phyloP scores from a whole-genome alignment of 2,329 filamentous ascomycete species.

The Simplicillium sp. region DNA sequence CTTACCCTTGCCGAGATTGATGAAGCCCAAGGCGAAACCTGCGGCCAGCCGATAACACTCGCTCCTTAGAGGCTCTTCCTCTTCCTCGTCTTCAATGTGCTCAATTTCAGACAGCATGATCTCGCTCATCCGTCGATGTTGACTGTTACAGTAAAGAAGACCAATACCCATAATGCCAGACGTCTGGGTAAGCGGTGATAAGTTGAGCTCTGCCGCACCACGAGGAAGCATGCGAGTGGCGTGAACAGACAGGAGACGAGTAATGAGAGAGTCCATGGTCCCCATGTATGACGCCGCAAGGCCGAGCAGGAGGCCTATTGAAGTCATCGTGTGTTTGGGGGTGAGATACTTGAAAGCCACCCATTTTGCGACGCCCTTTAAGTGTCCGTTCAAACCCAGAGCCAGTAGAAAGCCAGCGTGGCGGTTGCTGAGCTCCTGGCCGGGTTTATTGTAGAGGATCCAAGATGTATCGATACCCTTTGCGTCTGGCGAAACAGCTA shows the following conservation, averaged over 20 bases:
- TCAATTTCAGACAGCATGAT: slow-evolving; percentile 98
- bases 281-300: slow-evolving; percentile 90
- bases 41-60: slow-evolving; percentile 95
- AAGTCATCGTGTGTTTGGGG: slow-evolving; percentile 98
- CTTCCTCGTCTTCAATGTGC: slow-evolving; percentile 68
- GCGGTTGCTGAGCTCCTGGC: slow-evolving; percentile 80
- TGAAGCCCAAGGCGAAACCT: slow-evolving; percentile 85
- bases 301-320: slow-evolving; percentile 85
- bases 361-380: slow-evolving; percentile 95
- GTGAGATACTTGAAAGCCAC: slow-evolving; percentile 99
- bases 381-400: slow-evolving; percentile 84
- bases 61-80: slow-evolving; percentile 77
- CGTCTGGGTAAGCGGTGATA: slow-evolving; percentile 88
- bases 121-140: slow-evolving; percentile 97
- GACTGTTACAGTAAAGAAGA: slow-evolving; percentile 84
- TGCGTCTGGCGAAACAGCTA: slow-evolving; percentile 82
- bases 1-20: slow-evolving; percentile 86
- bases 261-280: slow-evolving; percentile 95
- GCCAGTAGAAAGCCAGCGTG: slow-evolving; percentile 91
- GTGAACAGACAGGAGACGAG: slow-evolving; percentile 86
- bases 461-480: slow-evolving; percentile 96
- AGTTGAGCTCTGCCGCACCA: slow-evolving; percentile 86
- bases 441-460: slow-evolving; percentile 96
- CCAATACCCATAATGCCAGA: slow-evolving; percentile 97
- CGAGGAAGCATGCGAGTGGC: slow-evolving; percentile 89